Conservation (phyloP, 2,329 filamentous ascomycete species). For the Hypomyces rosellus region DNA sequence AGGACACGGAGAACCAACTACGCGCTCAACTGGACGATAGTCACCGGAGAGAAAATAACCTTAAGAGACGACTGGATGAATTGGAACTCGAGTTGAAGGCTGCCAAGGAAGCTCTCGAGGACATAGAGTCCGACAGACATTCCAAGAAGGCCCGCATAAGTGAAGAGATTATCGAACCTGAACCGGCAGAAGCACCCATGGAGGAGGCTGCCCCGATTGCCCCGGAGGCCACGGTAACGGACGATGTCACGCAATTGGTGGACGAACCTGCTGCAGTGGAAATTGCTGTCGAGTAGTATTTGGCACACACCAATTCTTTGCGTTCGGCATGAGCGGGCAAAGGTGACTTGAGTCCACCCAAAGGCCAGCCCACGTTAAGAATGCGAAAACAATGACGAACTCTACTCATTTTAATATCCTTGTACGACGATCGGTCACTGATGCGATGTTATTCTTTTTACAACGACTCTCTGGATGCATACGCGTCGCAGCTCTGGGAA, state of each 20-base stretch:
- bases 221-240: constrained; percentile 8
- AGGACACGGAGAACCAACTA: constrained; percentile 38
- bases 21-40: constrained; percentile 66
- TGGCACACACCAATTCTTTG: not conserved
- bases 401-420: constrained; percentile 25
- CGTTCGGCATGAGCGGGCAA: not conserved
- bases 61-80: constrained; percentile 78
- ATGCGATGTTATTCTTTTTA: not conserved
- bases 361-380: not conserved
- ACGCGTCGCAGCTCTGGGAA: constrained; percentile 6
- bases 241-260: not conserved
- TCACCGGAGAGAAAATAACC: constrained; percentile 69
- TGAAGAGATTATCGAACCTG: constrained; percentile 9
- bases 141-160: constrained; percentile 22
- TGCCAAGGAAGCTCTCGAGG: constrained; percentile 14
- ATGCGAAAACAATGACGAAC: constrained; percentile 7
- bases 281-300: not conserved
- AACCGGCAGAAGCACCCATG: not conserved
- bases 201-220: not conserved
- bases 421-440: constrained; percentile 15
- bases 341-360: not conserved
- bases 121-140: constrained; percentile 19
- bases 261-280: constrained; percentile 6
- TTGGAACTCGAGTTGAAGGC: constrained; percentile 55
- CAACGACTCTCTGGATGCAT: constrained; percentile 1